Percentiles rank a stretch among this genome's conserved stretches.
Evolutionary conservation across 2,329 filamentous ascomycete genomes (phyloP).

Genomic region (Chaetomium strumarium): DNA sequence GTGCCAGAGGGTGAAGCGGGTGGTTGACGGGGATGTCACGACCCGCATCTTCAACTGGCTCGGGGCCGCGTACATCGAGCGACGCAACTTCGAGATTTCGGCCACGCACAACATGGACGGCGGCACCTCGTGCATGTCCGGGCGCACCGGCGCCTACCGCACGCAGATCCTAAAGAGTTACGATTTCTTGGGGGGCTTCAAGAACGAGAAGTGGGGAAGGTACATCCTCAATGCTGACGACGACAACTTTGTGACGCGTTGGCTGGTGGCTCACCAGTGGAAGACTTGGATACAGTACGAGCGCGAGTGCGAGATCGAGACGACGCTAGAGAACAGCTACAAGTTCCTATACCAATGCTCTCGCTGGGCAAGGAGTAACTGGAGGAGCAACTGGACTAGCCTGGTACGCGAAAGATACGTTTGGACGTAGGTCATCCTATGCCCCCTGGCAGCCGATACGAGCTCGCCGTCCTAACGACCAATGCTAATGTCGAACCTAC

Average conservation of each 20-base stretch:
- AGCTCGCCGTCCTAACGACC: background rate
- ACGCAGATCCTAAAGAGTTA: constrained; percentile 81
- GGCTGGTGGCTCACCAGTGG: constrained; percentile 88
- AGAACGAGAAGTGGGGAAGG: constrained; percentile 81
- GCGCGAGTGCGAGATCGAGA: constrained; percentile 83
- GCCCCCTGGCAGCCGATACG: background rate
- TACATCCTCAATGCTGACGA: constrained; percentile 94
- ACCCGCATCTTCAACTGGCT: constrained; percentile 79
- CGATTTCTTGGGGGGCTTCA: constrained; percentile 82
- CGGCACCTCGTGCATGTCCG: constrained; percentile 94
- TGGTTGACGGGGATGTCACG: constrained; percentile 53
- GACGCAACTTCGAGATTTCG: constrained; percentile 94
- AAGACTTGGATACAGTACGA: constrained; percentile 96
- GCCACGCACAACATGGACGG: constrained; percentile 93
- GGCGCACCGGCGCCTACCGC: constrained; percentile 86
- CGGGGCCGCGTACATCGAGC: constrained; percentile 84
- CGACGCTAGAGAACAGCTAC: constrained; percentile 79
- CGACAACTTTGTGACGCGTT: constrained; percentile 96
- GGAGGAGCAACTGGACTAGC: constrained; percentile 93
- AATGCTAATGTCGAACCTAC: constrained; percentile 11
- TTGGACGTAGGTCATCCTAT: constrained; percentile 65
- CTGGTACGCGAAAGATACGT: constrained; percentile 77
- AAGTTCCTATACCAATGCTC: constrained; percentile 93
- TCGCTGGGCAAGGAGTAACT: constrained; percentile 94
- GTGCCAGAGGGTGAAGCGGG: constrained; percentile 76